Conservation (phyloP, 371 early-diverging fungal genomes). For the Mortierella sp. region DNA sequence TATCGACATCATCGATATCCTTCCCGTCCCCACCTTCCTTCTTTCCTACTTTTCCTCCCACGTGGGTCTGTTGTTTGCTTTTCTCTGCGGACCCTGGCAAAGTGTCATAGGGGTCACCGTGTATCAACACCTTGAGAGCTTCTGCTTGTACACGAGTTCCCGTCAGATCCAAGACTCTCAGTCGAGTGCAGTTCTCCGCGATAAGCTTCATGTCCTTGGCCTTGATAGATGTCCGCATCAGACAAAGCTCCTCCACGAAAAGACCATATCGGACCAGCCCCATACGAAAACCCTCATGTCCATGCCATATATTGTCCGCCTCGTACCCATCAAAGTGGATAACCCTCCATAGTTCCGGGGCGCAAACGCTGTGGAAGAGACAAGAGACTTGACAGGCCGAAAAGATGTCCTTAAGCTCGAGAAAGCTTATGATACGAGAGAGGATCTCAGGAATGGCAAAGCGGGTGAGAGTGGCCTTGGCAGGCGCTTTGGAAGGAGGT, state of each 20-base stretch:
- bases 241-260: constrained; percentile 7
- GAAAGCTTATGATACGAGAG: not conserved
- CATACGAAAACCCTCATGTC: constrained; percentile 24
- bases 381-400: constrained; percentile 14
- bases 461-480: not conserved
- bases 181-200: constrained; percentile 22
- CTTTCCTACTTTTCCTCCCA: constrained; percentile 2
- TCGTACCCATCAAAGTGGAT: not conserved
- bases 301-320: constrained; percentile 11
- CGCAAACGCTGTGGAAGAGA: constrained; percentile 16
- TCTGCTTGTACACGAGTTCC: too few relatives aligned
- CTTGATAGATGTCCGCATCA: constrained; percentile 1
- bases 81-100: not conserved
- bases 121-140: constrained; percentile 28
- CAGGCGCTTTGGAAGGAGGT: too few relatives aligned
- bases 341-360: constrained; percentile 14
- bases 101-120: constrained; percentile 25
- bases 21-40: constrained; percentile 6
- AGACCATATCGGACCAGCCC: constrained; percentile 31
- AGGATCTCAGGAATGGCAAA: constrained; percentile 23
- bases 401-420: not conserved
- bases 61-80: not conserved
- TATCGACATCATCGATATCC: too few relatives aligned
- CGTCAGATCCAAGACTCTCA: constrained; percentile 21
- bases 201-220: constrained; percentile 33